Evolutionary conservation across 2,329 filamentous ascomycete genomes (phyloP).

Genomic region (Microcyclosporella mali): DNA sequence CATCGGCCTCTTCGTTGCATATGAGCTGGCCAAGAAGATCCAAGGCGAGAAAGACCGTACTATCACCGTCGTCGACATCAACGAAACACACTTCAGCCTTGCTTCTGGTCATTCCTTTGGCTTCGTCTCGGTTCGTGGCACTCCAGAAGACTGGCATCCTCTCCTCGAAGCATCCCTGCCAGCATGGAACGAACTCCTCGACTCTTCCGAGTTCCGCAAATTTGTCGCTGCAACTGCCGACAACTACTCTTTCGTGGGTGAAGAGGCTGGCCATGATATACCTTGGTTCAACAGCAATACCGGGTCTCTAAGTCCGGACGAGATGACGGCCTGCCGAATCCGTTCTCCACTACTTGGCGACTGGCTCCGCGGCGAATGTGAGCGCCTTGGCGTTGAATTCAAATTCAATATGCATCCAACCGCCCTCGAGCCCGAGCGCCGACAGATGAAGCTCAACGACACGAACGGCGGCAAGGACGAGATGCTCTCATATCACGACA

Average conservation of each 20-base stretch:
- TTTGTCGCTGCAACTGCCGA: not conserved
- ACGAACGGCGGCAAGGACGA: not conserved
- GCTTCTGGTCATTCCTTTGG: constrained; percentile 18
- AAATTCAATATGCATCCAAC: constrained; percentile 11
- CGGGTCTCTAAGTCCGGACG: not conserved
- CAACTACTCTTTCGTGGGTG: not conserved
- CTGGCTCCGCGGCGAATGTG: constrained; percentile 17
- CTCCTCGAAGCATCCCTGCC: constrained; percentile 8
- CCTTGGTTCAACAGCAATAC: not conserved
- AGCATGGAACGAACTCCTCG: constrained; percentile 12
- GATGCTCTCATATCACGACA: constrained; percentile 13
- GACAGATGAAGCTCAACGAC: constrained; percentile 2
- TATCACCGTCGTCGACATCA: constrained; percentile 24
- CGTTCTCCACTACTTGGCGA: not conserved
- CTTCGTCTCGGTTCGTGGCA: constrained; percentile 11
- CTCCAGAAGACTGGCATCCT: constrained; percentile 4
- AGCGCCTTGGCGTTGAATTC: constrained; percentile 14
- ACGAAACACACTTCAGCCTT: constrained; percentile 8
- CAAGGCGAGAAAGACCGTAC: constrained; percentile 7
- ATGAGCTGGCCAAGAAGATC: constrained; percentile 17
- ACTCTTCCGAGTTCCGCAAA: not conserved
- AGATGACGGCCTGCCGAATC: not conserved
- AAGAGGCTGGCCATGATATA: not conserved
- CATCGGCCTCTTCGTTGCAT: constrained; percentile 21
- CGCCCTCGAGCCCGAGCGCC: not conserved